phyloP scores from a whole-genome alignment of 805 yeast species.

The Wickerhamomyces hampshirensis region DNA sequence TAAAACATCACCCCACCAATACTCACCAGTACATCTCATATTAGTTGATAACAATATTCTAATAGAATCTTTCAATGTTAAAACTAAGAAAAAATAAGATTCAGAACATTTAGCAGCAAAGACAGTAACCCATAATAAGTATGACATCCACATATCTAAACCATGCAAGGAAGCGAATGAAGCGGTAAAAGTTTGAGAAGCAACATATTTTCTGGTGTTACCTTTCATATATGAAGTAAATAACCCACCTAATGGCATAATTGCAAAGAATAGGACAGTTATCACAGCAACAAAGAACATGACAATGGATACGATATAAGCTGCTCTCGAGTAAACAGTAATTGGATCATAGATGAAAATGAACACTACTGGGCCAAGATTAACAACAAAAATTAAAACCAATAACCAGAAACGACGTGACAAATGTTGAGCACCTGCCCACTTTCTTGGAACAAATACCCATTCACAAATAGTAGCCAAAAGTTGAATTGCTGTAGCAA shows the following conservation, averaged over 20 bases:
- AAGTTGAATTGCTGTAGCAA: conserved; percentile 79
- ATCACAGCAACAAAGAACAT: conserved; percentile 85
- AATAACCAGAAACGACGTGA: conserved; percentile 81
- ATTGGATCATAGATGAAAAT: conserved; percentile 78
- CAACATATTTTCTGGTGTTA: conserved; percentile 80
- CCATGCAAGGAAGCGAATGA: conserved; percentile 77
- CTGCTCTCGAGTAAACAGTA: conserved; percentile 61
- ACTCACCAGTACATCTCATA: conserved; percentile 96
- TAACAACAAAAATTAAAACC: conserved; percentile 56
- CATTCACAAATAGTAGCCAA: conserved; percentile 88
- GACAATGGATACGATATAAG: conserved; percentile 75
- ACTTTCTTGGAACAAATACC: conserved; percentile 93
- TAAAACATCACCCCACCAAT: conserved; percentile 71
- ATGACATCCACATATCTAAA: conserved; percentile 94
- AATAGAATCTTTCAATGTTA: conserved; percentile 91
- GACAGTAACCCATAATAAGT: conserved; percentile 83
- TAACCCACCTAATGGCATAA: conserved; percentile 96
- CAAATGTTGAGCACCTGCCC: conserved; percentile 99
- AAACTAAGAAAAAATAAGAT: conserved; percentile 87
- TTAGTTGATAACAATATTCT: conserved; percentile 78
- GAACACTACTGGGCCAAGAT: conserved; percentile 83
- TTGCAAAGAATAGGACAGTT: conserved; percentile 78
- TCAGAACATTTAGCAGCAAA: conserved; percentile 86
- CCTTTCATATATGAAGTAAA: conserved; percentile 90
- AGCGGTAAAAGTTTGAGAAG: conserved; percentile 95